Conservation (phyloP, 192 early-diverging fungal genomes). For the Diversispora eburnea region DNA sequence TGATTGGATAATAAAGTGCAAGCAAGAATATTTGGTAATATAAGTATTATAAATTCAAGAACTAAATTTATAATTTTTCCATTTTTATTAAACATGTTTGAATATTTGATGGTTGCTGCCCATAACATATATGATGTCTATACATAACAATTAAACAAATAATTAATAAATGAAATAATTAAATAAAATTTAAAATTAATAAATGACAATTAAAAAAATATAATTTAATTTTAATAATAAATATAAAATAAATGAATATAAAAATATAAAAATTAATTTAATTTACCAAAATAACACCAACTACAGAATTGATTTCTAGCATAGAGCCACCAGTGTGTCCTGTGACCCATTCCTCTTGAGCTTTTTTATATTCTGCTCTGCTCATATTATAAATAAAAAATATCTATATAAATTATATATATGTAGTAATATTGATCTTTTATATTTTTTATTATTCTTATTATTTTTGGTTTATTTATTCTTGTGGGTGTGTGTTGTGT, state of each 20-base stretch:
- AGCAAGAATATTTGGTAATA: constrained; percentile 17
- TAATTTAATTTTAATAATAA: background rate
- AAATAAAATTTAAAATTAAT: background rate
- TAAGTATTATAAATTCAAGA: constrained; percentile 23
- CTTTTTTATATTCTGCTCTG: constrained; percentile 40
- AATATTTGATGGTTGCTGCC: constrained; percentile 19
- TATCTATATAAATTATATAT: too few species aligned
- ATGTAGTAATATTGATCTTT: background rate
- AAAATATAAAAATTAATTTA: background rate
- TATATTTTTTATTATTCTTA: too few species aligned
- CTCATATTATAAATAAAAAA: background rate
- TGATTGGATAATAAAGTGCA: constrained; percentile 24
- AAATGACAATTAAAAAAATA: background rate
- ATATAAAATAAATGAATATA: background rate
- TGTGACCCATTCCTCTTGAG: constrained; percentile 56
- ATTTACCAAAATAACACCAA: constrained; percentile 41
- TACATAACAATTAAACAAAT: too few species aligned
- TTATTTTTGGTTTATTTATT: too few species aligned
- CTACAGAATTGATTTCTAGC: constrained; percentile 43
- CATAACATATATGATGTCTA: constrained; percentile 25
- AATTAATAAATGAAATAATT: too few species aligned
- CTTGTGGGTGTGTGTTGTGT: too few species aligned
- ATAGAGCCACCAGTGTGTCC: constrained; percentile 51
- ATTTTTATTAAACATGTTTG: background rate
- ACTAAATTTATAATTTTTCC: background rate